phyloP scores from a whole-genome alignment of 23 red algal genomes.

The Gracilaria gracilis region DNA sequence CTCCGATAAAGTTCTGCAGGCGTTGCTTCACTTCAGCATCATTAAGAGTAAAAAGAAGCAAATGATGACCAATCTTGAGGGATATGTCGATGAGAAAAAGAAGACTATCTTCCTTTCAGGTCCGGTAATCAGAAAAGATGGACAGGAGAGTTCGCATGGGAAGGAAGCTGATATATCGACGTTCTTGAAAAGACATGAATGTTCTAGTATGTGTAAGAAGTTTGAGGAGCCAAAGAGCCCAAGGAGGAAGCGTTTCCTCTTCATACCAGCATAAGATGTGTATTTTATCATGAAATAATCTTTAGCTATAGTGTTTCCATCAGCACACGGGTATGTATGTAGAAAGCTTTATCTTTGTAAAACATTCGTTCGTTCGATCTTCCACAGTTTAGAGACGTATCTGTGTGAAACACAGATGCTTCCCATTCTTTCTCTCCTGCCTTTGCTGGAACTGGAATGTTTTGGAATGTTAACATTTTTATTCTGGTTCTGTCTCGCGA shows the following conservation, averaged over 20 bases:
- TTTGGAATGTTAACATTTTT: too few relatives aligned
- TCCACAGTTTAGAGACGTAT: too few relatives aligned
- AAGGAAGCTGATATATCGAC: neutral
- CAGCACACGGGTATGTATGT: too few relatives aligned
- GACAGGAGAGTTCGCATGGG: neutral
- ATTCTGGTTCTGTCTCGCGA: too few relatives aligned
- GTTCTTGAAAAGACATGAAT: neutral
- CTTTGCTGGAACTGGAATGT: too few relatives aligned
- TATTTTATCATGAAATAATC: too few relatives aligned
- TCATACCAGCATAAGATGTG: neutral
- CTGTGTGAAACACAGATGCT: too few relatives aligned
- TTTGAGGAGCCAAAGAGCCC: neutral
- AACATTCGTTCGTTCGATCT: too few relatives aligned
- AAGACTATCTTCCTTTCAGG: constrained; percentile 19
- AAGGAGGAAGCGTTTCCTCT: neutral
- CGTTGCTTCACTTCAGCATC: constrained; percentile 29
- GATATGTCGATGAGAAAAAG: neutral
- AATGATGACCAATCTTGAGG: constrained; percentile 18
- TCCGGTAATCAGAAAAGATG: constrained; percentile 3
- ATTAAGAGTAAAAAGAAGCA: neutral
- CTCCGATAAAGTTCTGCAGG: neutral
- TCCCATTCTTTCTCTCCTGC: too few relatives aligned
- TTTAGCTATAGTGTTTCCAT: too few relatives aligned
- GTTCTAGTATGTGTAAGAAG: neutral
- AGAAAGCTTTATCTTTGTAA: too few relatives aligned